Percentiles rank a stretch among this genome's conserved stretches.
Conservation (phyloP, 1,284 basidiomycete species). For the Ceratobasidium sp. region DNA sequence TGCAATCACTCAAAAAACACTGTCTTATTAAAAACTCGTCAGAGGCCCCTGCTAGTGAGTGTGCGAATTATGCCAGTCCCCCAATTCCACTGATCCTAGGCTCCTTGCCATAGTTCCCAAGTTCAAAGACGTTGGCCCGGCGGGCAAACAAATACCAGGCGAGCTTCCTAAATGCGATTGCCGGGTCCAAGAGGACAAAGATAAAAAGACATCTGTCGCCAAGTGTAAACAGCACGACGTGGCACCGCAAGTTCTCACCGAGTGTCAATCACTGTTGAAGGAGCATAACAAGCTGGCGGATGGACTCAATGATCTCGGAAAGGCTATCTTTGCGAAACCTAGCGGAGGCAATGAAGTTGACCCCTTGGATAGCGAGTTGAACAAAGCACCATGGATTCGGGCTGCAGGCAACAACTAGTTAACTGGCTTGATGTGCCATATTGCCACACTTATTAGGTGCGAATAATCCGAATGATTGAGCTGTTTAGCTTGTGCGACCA, state of each 20-base stretch:
- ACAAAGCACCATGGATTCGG: slow-evolving; percentile 7
- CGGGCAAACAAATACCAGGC: background rate
- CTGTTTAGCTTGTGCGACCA: no score
- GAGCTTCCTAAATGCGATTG: slow-evolving; percentile 15
- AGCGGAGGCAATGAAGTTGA: background rate
- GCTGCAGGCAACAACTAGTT: background rate
- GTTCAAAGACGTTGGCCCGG: background rate
- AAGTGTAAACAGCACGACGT: slow-evolving; percentile 14
- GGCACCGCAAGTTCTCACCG: background rate
- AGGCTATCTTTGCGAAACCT: background rate
- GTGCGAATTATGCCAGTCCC: background rate
- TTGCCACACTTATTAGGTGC: no score
- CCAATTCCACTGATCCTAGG: background rate
- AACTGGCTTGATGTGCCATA: background rate
- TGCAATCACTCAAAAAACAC: background rate
- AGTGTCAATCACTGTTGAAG: slow-evolving; percentile 11
- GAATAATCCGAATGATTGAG: no score
- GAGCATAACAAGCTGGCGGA: background rate
- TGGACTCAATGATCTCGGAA: background rate
- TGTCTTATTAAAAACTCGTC: background rate
- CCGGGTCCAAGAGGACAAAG: background rate
- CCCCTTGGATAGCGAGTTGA: background rate
- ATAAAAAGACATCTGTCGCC: background rate
- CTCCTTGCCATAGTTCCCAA: background rate
- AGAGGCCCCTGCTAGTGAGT: background rate